phyloP scores from a whole-genome alignment of 805 yeast genomes.

The Naumovozyma dairenensis region DNA sequence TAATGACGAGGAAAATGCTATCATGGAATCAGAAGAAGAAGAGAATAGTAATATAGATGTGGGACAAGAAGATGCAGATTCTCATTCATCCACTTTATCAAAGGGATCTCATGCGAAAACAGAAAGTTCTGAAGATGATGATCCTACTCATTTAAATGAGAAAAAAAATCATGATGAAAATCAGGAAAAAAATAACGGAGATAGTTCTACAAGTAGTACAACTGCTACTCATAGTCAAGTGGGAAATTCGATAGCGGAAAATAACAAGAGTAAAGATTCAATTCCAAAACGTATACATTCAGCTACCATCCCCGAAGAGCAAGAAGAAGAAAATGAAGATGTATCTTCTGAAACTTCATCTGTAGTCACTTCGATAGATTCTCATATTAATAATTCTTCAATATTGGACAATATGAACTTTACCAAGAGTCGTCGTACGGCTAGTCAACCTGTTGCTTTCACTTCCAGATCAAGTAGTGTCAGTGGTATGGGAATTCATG shows the following conservation, averaged over 20 bases:
- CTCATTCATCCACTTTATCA: no score
- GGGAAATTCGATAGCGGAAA: no score
- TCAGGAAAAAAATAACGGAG: neutral
- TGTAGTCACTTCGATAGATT: conserved; percentile 5
- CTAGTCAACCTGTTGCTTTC: conserved; percentile 19
- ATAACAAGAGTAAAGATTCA: no score
- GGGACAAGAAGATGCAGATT: no score
- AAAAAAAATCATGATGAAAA: neutral
- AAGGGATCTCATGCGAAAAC: no score
- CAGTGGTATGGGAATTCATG: conserved; percentile 2
- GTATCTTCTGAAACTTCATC: conserved; percentile 7
- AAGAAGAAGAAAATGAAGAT: neutral
- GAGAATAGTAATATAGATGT: no score
- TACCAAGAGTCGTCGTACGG: conserved; percentile 8
- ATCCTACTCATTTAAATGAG: no score
- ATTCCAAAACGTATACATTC: neutral
- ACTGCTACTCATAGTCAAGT: conserved; percentile 2
- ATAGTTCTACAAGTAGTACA: neutral
- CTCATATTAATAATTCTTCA: conserved; percentile 1
- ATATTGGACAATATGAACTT: no score
- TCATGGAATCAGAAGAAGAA: conserved; percentile 1
- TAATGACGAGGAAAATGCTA: conserved; percentile 19
- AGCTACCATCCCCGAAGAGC: neutral
- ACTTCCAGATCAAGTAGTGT: conserved; percentile 4
- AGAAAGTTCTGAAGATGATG: no score